Base-by-base conservation (phyloP, 2,329 filamentous ascomycete species). In the Claviceps paspali region DNA sequence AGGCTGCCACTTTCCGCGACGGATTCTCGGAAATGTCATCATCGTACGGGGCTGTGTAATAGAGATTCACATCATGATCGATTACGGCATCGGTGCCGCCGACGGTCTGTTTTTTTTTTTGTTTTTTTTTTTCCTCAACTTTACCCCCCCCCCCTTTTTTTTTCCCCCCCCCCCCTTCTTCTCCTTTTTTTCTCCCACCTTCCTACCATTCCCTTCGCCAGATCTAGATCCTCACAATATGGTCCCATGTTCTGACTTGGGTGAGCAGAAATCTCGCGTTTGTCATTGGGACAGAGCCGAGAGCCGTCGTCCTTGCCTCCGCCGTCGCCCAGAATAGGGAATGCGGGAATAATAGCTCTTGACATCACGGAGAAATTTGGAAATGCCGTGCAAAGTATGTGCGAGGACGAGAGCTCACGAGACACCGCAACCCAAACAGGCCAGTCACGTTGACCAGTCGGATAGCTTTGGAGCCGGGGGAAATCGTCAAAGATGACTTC, bases 401-500 rank as follows among this genome's bases (percentile, higher is more conserved):
- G 6, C 33, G 33, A 33, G 29, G 28, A 31, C 35, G 18, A 6
- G 5, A 8, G 3, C 17, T 3, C 2, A 18, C 9, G 6, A 30
- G 6, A 19, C 6, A 1, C 7, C 14, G 9, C 15, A 18, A 17
- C 15, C 19, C n/a, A 7, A 17, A 15, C 12, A 15, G n/a, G 6
- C 5, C n/a, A n/a, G 23, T 21, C 18, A 27, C 38, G 43, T 52
- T 62, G 36, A 60, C 43, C 17, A 11, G n/a, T 18, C 33, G 33
- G 15, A 22, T 43, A 93, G 86, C 75, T 43, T 64, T 96, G 40
- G 61, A 71, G 33, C 76, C 82, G 6, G 91, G 91, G 23, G 77
- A 92, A 48, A 70, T 98, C 3, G 70, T 96, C 45, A 95, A 95
- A 62, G 87, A 96, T 84, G 83, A 82, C 31, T 76, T 76, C 54